These are phyloP conservation scores for Nannizzia gypsea DNA, from an alignment of 2,329 filamentous ascomycete species.

Conservation along the genomic window DNA sequence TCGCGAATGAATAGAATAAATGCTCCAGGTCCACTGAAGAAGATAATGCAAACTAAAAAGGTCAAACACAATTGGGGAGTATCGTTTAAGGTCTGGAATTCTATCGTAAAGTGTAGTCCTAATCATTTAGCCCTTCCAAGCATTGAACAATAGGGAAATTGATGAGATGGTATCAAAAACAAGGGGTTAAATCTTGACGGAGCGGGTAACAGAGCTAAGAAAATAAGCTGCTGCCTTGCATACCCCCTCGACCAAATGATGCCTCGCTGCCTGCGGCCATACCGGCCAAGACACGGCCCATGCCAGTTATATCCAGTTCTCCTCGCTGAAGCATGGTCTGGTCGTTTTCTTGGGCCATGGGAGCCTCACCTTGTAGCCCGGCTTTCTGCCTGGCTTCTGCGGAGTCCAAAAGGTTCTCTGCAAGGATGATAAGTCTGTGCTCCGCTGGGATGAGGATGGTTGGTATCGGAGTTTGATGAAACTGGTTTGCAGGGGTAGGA, in stretches of 20 bases:
- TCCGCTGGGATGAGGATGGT: slow-evolving; percentile 33
- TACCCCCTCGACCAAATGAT: slow-evolving; percentile 24
- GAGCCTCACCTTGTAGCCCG: slow-evolving; percentile 3
- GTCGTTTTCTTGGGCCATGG: neutral
- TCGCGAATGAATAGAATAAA: slow-evolving; percentile 28
- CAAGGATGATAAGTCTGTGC: slow-evolving; percentile 30
- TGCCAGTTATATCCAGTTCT: slow-evolving; percentile 37
- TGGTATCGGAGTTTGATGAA: slow-evolving; percentile 15
- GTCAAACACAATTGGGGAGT: neutral
- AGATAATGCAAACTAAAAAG: neutral
- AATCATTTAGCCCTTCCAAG: neutral
- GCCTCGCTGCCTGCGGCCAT: slow-evolving; percentile 28
- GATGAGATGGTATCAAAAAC: slow-evolving; percentile 3
- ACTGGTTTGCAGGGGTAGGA: slow-evolving; percentile 14
- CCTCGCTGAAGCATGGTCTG: slow-evolving; percentile 27
- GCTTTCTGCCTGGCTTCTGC: slow-evolving; percentile 9
- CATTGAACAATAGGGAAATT: neutral
- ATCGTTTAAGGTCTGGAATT: neutral
- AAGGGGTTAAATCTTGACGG: neutral
- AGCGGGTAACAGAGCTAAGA: neutral
- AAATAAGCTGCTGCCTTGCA: neutral
- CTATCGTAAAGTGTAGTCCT: neutral
- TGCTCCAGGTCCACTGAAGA: neutral
- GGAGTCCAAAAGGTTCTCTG: slow-evolving; percentile 22
- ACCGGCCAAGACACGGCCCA: slow-evolving; percentile 35